Percentiles rank a stretch among this genome's conserved stretches.
Evolutionary conservation across 345 rosid species (phyloP).

Genomic region (Brassica juncea): DNA sequence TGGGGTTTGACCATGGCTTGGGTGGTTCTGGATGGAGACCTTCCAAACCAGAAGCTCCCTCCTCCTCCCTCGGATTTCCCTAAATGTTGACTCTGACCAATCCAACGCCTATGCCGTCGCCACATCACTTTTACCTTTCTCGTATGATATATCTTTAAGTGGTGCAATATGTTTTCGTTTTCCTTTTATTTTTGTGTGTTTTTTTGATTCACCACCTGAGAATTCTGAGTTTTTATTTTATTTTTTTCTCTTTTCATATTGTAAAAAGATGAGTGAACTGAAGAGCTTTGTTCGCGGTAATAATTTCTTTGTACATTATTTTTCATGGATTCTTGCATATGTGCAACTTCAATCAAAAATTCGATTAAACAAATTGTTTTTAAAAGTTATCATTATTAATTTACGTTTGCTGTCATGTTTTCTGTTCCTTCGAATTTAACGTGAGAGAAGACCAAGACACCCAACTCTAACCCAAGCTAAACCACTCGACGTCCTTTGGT

Average conservation of each 20-base stretch:
- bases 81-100: constrained; percentile 49
- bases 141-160: neutral
- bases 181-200: constrained; percentile 10
- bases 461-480: no score
- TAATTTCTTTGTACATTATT: neutral
- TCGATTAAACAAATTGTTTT: no score
- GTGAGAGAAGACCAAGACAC: no score
- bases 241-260: neutral
- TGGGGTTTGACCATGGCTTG: constrained; percentile 83
- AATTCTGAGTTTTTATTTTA: neutral
- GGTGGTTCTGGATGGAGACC: constrained; percentile 64
- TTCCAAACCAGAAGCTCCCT: constrained; percentile 61
- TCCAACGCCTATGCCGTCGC: constrained; percentile 8
- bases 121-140: constrained; percentile 16
- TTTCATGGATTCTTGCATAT: neutral
- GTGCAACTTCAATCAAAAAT: no score
- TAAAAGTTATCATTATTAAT: no score
- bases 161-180: neutral
- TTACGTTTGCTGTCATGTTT: no score
- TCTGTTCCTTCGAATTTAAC: no score
- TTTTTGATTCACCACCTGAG: constrained; percentile 16
- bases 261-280: constrained; percentile 15
- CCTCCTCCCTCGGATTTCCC: constrained; percentile 83
- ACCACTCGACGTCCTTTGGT: no score
- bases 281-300: constrained; percentile 16